Percentiles rank a stretch among this genome's conserved stretches.
phyloP scores from a whole-genome alignment of 2,329 filamentous ascomycete genomes.

The Monosporascus sp. region DNA sequence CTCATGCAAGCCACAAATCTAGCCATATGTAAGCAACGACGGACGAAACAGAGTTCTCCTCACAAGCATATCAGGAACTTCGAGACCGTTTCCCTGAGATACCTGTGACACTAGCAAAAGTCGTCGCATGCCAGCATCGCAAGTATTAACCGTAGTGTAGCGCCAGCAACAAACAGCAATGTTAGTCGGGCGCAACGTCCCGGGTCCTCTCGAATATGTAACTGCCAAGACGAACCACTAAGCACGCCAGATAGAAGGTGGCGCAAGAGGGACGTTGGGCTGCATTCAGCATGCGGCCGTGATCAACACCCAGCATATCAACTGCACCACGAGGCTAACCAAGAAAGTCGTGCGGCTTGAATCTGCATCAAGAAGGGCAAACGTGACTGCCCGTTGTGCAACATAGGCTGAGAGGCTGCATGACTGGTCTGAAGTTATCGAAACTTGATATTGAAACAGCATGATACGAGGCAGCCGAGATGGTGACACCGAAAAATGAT shows the following conservation, averaged over 20 bases:
- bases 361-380: background rate
- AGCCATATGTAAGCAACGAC: no score
- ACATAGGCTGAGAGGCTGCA: background rate
- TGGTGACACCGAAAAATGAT: background rate
- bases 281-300: background rate
- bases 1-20: no score
- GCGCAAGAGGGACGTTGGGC: background rate
- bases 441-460: background rate
- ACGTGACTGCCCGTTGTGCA: background rate
- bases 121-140: no score
- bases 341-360: background rate
- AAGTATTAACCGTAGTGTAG: no score
- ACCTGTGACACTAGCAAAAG: no score
- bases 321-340: background rate
- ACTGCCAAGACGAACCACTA: background rate
- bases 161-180: no score
- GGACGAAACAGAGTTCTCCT: no score
- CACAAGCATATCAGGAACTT: no score
- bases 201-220: background rate
- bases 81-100: no score
- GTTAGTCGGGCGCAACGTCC: no score
- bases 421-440: background rate
- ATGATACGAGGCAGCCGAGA: background rate
- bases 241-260: background rate
- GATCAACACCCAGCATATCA: background rate